Percentiles rank a stretch among this genome's conserved stretches.
These are phyloP conservation scores for Ganoderma meredithae DNA, from an alignment of 1,284 basidiomycete species.

Conservation along the genomic window DNA sequence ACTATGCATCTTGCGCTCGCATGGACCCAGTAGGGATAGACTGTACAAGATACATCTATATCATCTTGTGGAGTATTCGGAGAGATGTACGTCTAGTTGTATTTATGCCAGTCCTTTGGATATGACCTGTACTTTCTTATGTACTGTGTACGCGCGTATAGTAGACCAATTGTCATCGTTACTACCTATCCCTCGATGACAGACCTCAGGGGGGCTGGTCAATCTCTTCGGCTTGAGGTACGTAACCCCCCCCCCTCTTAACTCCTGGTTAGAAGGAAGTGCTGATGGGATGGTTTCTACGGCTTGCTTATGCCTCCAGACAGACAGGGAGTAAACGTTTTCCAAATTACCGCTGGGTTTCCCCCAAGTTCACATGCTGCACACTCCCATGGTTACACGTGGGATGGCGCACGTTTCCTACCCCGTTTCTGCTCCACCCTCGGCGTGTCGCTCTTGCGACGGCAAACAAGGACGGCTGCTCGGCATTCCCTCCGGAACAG, in stretches of 20 bases:
- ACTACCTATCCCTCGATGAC: not conserved
- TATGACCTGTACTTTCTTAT: constrained; percentile 6
- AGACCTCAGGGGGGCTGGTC: not conserved
- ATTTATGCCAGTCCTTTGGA: constrained; percentile 16
- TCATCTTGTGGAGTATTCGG: not conserved
- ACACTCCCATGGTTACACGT: not conserved
- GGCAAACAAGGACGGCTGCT: not conserved
- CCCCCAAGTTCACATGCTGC: not conserved
- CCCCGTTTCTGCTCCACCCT: not conserved
- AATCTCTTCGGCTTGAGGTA: not conserved
- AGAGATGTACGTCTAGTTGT: constrained; percentile 23
- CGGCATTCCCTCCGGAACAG: not conserved
- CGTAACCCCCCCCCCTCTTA: not conserved
- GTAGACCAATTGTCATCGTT: not conserved
- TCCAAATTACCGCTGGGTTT: not conserved
- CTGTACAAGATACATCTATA: constrained; percentile 15
- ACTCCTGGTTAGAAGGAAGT: not conserved
- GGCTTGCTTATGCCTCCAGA: not conserved
- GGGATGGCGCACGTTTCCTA: constrained; percentile 3
- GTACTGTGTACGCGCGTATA: constrained; percentile 6
- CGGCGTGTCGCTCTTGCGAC: not conserved
- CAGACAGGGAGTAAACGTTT: not conserved
- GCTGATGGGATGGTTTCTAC: not conserved
- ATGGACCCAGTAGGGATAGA: constrained; percentile 24
- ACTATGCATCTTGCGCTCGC: constrained; percentile 20